phyloP scores from a whole-genome alignment of 2,329 filamentous ascomycete species.

The Piedraia hortae region DNA sequence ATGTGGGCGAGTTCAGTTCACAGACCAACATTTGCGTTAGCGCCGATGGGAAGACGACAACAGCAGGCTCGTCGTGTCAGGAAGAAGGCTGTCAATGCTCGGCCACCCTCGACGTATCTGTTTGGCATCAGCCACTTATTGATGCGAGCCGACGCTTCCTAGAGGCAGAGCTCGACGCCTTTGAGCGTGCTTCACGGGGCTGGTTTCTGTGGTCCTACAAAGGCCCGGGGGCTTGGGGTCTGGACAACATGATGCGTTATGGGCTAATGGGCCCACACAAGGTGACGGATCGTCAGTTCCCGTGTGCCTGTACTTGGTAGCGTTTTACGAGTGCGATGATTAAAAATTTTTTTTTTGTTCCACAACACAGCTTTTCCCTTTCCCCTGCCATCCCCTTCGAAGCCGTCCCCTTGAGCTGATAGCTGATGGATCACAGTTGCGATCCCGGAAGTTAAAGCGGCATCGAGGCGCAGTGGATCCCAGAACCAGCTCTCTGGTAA shows the following conservation, averaged over 20 bases:
- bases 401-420: too few species aligned
- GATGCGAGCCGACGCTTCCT: slow-evolving; percentile 13
- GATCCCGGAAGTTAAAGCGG: too few species aligned
- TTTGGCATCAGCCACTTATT: slow-evolving; percentile 13
- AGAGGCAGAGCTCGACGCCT: slow-evolving; percentile 19
- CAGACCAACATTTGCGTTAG: slow-evolving; percentile 19
- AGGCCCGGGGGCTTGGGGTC: slow-evolving; percentile 17
- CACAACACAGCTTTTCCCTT: too few species aligned
- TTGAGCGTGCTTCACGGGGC: slow-evolving; percentile 15
- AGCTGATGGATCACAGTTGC: too few species aligned
- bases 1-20: slow-evolving; percentile 20
- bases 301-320: too few species aligned
- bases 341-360: too few species aligned
- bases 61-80: slow-evolving; percentile 10
- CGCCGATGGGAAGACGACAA: slow-evolving; percentile 13
- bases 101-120: slow-evolving; percentile 11
- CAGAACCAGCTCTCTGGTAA: too few species aligned
- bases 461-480: too few species aligned
- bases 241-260: slow-evolving; percentile 15
- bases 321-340: too few species aligned
- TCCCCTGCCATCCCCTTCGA: too few species aligned
- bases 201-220: slow-evolving; percentile 20
- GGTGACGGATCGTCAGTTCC: neutral
- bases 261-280: slow-evolving; percentile 14
- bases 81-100: slow-evolving; percentile 15